These are phyloP conservation scores for Guyanaporus albipodus DNA, from an alignment of 768 basidiomycete species.

Conservation along the genomic window DNA sequence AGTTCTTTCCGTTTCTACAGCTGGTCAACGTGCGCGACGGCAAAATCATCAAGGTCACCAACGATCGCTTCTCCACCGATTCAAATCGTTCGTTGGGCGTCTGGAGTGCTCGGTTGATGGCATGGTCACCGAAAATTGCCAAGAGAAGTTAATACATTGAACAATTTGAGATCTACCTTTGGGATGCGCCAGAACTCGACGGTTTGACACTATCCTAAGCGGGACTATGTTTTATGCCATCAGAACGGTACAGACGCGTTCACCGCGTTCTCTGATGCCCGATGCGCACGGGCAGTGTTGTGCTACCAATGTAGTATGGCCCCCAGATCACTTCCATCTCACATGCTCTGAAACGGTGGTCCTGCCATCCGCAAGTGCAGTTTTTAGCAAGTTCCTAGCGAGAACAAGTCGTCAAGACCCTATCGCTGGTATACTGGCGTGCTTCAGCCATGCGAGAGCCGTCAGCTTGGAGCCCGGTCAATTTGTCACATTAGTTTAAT, in stretches of 20 bases:
- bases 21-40: background rate
- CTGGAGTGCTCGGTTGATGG: constrained; percentile 7
- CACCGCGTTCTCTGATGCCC: constrained; percentile 5
- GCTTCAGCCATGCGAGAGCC: background rate
- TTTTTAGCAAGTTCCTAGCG: background rate
- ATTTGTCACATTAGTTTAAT: background rate
- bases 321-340: background rate
- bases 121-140: constrained; percentile 5
- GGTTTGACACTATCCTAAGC: background rate
- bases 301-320: constrained; percentile 4
- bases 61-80: background rate
- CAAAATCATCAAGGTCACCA: background rate
- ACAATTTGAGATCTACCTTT: background rate
- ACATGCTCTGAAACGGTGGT: background rate
- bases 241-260: background rate
- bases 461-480: background rate
- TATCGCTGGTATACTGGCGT: background rate
- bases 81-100: background rate
- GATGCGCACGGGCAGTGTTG: background rate
- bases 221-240: background rate
- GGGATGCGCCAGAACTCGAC: background rate
- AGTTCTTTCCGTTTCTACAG: background rate
- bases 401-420: background rate
- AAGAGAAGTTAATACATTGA: background rate
- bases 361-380: background rate